Percentiles rank a stretch among this genome's conserved stretches.
Evolutionary conservation across 352 stramenopile species (phyloP).

Genomic region (Phytophthora sp.): DNA sequence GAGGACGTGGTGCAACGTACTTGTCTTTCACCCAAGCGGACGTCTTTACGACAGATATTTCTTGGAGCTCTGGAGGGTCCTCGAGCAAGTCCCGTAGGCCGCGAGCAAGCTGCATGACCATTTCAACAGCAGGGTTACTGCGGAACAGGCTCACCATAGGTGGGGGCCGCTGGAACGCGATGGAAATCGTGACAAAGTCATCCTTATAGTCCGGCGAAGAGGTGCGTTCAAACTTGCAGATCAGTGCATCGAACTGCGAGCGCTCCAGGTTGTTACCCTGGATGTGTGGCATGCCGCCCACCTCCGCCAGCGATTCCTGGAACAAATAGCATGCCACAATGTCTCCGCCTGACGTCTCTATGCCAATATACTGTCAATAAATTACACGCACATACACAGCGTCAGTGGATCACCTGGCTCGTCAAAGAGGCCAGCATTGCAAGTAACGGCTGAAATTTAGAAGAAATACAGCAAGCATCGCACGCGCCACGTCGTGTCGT

Average conservation of each 20-base stretch:
- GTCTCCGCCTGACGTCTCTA: constrained; percentile 74
- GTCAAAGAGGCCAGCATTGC: constrained; percentile 18
- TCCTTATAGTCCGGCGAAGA: constrained; percentile 66
- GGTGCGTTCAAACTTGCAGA: constrained; percentile 87
- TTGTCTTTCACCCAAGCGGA: constrained; percentile 88
- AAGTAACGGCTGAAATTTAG: constrained; percentile 30
- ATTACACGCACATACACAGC: constrained; percentile 20
- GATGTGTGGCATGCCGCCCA: constrained; percentile 84
- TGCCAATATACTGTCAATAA: constrained; percentile 73
- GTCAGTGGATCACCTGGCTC: constrained; percentile 28
- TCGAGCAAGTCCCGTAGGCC: constrained; percentile 81
- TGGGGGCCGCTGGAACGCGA: constrained; percentile 84
- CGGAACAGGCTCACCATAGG: constrained; percentile 84
- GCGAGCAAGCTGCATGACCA: constrained; percentile 83
- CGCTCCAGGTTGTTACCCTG: constrained; percentile 80
- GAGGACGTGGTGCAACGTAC: constrained; percentile 38
- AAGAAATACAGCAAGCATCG: constrained; percentile 16
- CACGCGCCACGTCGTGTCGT: constrained; percentile 7
- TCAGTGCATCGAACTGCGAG: constrained; percentile 84
- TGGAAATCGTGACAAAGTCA: constrained; percentile 82
- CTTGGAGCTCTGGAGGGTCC: constrained; percentile 76
- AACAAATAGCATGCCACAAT: constrained; percentile 88
- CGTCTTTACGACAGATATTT: constrained; percentile 84
- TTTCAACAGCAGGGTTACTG: constrained; percentile 83
- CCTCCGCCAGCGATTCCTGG: constrained; percentile 84